Base-by-base conservation (phyloP, 176 grass and related monocot genomes). In the Juncus inflexus region DNA sequence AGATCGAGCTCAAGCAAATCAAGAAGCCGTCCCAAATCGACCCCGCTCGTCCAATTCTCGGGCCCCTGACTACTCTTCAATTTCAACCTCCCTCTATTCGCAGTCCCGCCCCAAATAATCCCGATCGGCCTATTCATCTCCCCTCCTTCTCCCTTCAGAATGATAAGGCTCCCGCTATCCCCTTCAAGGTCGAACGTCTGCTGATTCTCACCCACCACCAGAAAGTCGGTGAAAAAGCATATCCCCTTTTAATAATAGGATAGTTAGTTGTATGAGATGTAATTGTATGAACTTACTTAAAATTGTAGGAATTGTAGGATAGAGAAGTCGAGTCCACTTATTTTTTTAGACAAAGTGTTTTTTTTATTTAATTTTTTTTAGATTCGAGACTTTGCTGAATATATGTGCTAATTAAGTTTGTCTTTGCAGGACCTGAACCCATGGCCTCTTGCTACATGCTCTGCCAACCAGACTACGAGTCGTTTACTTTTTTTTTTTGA, bases 101-200 rank as follows among this genome's bases (percentile, higher is more conserved):
- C 85, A 8, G 94, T 97, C 36, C 94, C 94, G 10, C 94, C 94
- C 92, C 94, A 97, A 62, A 97, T 97, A 70, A 97, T 97, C 54
- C 92, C 94, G 77, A 97, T 89, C 36, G 94, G 94, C 13, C 84
- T 87, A 28, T 84, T 84, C 83, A 89, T 89, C 51, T 92, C 77
- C 6, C 79, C 71, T 6, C 89, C 82, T 79, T 81, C 77, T 13
- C 84, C 92, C 35, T 74, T 91, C 16, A 97, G 74, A 74, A 97
- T 86, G 55, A 97, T 97, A 39, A 97, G 84, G 72, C 92, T 97
- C 64, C 92, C 92, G 5, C 87, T 97, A 57, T 97, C 92, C 52
- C 94, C 94, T 82, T 97, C 88, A 55, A 97, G 81, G 84, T 92
- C 94, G 81, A 97, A 97, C n/a, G 94, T 92, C 81, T 92, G 94